A percentile compares a stretch with the other conserved stretches of the same genome.
These are phyloP conservation scores for Saccharomyces mikatae DNA, from an alignment of 805 yeast genomes.

Conservation along the genomic window DNA sequence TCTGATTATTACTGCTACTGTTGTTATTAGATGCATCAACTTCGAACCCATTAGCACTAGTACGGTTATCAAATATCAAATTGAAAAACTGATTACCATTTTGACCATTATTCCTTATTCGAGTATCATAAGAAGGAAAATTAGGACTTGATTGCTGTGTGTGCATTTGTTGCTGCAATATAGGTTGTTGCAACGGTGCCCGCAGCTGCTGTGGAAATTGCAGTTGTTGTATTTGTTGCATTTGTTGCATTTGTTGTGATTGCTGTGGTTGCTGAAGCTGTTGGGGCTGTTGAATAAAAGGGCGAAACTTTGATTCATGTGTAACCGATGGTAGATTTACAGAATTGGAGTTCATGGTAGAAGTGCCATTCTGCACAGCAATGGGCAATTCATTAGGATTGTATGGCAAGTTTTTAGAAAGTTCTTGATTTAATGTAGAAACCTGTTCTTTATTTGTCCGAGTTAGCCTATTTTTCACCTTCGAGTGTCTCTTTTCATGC, in stretches of 20 bases:
- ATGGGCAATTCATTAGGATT: not conserved
- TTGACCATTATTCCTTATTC: not conserved
- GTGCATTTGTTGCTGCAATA: not conserved
- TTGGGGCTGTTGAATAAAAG: not conserved
- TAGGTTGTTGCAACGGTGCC: not conserved
- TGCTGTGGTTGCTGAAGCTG: not conserved
- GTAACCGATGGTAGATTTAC: not conserved
- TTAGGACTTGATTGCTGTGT: not conserved
- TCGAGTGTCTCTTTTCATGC: slow-evolving; percentile 37
- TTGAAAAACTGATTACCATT: slow-evolving; percentile 13
- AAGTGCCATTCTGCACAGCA: not conserved
- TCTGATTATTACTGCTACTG: not conserved
- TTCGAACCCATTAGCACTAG: not conserved
- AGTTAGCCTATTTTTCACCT: slow-evolving; percentile 3
- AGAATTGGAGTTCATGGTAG: not conserved
- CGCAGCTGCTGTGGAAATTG: not conserved
- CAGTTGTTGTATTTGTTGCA: not conserved
- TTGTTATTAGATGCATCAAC: not conserved
- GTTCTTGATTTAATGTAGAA: not conserved
- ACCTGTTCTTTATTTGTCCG: not conserved
- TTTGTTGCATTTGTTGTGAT: not conserved
- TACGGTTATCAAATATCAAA: slow-evolving; percentile 12
- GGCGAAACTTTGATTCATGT: not conserved
- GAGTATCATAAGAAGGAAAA: not conserved
- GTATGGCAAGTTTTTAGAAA: not conserved